Evolutionary conservation across 306 rosid species (phyloP).

Genomic region (Sechiopsis laciniata): DNA sequence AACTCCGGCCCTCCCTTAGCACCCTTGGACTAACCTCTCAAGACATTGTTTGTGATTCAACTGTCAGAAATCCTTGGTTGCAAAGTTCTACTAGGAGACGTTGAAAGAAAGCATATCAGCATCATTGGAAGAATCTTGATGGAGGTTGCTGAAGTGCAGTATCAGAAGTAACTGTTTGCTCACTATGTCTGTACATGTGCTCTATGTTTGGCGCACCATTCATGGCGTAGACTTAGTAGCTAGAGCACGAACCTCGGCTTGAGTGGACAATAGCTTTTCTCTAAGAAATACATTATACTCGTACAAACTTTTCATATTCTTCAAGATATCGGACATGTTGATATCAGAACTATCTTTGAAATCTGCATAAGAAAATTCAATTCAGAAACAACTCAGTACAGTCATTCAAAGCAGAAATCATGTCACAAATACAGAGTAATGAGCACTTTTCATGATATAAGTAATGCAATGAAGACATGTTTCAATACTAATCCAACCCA

Average conservation of each 20-base stretch:
- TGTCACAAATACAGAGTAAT: not conserved
- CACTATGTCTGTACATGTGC: not conserved
- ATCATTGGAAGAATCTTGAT: constrained; percentile 2
- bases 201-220: constrained; percentile 23
- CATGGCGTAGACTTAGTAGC: constrained; percentile 35
- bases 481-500: not conserved
- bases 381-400: not conserved
- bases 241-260: constrained; percentile 47
- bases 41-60: not conserved
- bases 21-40: not conserved
- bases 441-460: not conserved
- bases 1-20: not conserved
- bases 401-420: not conserved
- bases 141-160: not conserved
- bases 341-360: constrained; percentile 50
- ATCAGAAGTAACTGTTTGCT: constrained; percentile 6
- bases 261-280: constrained; percentile 60
- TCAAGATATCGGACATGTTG: constrained; percentile 62
- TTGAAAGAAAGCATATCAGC: not conserved
- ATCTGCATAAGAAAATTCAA: constrained; percentile 42
- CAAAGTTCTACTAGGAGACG: not conserved
- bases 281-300: constrained; percentile 74
- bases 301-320: constrained; percentile 60
- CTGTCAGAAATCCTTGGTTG: not conserved
- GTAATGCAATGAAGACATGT: not conserved